These are phyloP conservation scores for Cichorium intybus DNA, from an alignment of 140 eudicot genomes.

Conservation along the genomic window DNA sequence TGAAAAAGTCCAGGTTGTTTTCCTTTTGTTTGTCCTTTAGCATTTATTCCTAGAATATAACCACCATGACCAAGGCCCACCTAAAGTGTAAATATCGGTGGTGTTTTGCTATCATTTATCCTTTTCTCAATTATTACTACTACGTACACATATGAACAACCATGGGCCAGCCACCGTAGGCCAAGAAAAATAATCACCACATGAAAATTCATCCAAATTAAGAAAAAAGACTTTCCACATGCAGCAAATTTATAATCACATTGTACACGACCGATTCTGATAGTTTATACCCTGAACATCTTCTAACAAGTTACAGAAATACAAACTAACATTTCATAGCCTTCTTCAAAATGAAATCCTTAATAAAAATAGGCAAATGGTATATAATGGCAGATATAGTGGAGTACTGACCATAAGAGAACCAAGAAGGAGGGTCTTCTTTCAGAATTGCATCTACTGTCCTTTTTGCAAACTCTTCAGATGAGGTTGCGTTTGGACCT, in stretches of 20 bases:
- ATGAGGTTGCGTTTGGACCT: slow-evolving; percentile 53
- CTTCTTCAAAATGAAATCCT: slow-evolving; percentile 53
- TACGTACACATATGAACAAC: too few species aligned
- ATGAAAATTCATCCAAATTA: too few species aligned
- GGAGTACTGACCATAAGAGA: slow-evolving; percentile 63
- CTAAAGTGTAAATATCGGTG: too few species aligned
- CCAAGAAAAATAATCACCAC: too few species aligned
- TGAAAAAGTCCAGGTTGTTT: too few species aligned
- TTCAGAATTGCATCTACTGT: slow-evolving; percentile 60
- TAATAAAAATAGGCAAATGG: slow-evolving; percentile 66
- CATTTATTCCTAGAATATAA: too few species aligned
- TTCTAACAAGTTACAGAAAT: neutral
- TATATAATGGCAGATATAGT: slow-evolving; percentile 59
- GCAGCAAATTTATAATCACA: neutral
- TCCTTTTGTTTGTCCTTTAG: too few species aligned
- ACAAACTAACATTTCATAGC: slow-evolving; percentile 46
- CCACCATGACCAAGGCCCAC: too few species aligned
- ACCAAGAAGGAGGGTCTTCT: slow-evolving; percentile 77
- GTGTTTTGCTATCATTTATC: too few species aligned
- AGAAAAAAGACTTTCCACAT: too few species aligned
- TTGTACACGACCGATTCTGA: neutral
- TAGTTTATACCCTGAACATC: neutral
- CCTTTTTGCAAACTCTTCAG: slow-evolving; percentile 81
- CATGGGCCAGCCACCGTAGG: too few species aligned
- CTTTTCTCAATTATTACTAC: too few species aligned